phyloP scores from a whole-genome alignment of 179 eudicot genomes.

The Monotropa hypopitys region DNA sequence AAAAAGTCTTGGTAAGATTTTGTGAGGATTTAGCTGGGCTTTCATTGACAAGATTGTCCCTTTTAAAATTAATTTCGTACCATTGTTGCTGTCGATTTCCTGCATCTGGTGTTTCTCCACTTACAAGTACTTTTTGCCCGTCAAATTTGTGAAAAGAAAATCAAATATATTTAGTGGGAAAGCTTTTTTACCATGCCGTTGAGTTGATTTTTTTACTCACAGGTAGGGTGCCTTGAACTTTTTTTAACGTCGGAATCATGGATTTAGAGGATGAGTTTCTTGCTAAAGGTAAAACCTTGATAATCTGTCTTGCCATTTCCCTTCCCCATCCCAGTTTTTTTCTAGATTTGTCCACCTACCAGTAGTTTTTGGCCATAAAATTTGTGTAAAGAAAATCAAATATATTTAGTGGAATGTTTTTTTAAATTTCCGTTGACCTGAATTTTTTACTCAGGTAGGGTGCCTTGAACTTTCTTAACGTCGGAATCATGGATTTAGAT shows the following conservation, averaged over 20 bases:
- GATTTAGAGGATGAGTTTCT: conserved; percentile 27
- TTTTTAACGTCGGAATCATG: conserved; percentile 25
- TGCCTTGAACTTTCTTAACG: conserved; percentile 9
- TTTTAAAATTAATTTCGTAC: background rate
- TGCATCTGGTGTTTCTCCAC: background rate
- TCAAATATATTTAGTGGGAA: background rate
- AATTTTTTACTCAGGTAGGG: conserved; percentile 15
- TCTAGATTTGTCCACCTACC: background rate
- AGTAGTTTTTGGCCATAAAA: background rate
- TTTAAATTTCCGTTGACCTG: background rate
- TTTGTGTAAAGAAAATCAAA: background rate
- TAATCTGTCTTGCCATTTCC: background rate
- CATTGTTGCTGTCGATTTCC: background rate
- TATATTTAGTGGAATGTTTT: background rate
- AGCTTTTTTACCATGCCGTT: background rate
- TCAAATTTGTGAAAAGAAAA: background rate
- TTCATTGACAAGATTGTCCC: background rate
- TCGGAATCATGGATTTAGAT: conserved; percentile 31
- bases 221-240: conserved; percentile 18
- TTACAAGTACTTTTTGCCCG: background rate
- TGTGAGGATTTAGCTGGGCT: background rate
- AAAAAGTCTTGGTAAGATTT: background rate
- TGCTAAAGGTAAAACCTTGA: conserved; percentile 26
- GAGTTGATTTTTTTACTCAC: background rate
- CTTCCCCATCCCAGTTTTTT: too few relatives aligned